These are phyloP conservation scores for Arachis hypogaea DNA, from an alignment of 306 rosid genomes.

Conservation along the genomic window DNA sequence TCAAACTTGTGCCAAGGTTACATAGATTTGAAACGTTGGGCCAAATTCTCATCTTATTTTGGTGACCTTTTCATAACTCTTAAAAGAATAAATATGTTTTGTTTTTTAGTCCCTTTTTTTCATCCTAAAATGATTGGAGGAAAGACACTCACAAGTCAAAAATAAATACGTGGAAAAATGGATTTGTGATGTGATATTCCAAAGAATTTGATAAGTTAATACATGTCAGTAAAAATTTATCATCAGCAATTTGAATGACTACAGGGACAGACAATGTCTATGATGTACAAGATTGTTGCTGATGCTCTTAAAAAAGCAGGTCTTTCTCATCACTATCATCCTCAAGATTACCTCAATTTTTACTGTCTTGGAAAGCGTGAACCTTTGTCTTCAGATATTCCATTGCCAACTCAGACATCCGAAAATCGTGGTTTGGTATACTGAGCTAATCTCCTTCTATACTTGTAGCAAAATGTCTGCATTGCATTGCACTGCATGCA, in stretches of 20 bases:
- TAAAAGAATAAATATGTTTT: not conserved
- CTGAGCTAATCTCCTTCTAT: conserved; percentile 3
- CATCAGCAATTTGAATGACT: conserved; percentile 33
- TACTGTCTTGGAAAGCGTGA: conserved; percentile 79
- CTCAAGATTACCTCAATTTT: conserved; percentile 70
- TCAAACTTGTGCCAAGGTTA: not conserved
- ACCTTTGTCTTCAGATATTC: conserved; percentile 12
- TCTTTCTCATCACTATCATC: conserved; percentile 54
- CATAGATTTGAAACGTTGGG: not conserved
- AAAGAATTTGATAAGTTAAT: not conserved
- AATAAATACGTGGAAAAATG: not conserved
- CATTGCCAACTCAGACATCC: conserved; percentile 29
- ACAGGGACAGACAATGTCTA: conserved; percentile 77
- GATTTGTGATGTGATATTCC: conserved; percentile 6
- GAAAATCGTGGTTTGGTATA: conserved; percentile 62
- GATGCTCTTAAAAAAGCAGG: conserved; percentile 61
- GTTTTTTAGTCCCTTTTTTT: not conserved
- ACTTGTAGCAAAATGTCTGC: conserved; percentile 9
- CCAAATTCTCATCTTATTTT: conserved; percentile 1
- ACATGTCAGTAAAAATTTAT: no score
- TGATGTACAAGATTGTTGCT: conserved; percentile 66
- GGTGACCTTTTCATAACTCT: not conserved
- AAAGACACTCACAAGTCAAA: conserved; percentile 7
- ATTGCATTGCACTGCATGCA: conserved; percentile 2
- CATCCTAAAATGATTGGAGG: conserved; percentile 1